Evolutionary conservation across 2,329 filamentous ascomycete genomes (phyloP).

Genomic region (Fusarium sp.): DNA sequence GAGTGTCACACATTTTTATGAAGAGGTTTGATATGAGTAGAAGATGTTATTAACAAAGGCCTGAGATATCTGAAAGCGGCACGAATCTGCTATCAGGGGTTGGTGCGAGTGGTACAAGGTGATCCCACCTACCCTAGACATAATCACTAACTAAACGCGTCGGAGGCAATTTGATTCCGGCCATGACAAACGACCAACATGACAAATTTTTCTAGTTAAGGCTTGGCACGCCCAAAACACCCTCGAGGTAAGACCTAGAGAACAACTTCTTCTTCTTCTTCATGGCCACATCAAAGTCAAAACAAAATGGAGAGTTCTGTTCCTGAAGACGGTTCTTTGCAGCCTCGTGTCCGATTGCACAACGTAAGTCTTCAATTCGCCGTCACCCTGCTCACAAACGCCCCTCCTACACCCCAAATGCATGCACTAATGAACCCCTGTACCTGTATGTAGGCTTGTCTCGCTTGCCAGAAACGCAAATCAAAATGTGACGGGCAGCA

Average conservation of each 20-base stretch:
- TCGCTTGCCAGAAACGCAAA: neutral
- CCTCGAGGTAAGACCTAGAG: neutral
- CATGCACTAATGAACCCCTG: neutral
- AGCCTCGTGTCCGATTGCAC: neutral
- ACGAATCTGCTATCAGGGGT: too few relatives aligned
- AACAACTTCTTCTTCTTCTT: neutral
- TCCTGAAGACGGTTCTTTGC: neutral
- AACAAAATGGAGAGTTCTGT: neutral
- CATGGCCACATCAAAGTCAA: neutral
- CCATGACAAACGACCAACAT: neutral
- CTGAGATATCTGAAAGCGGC: too few relatives aligned
- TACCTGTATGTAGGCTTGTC: neutral
- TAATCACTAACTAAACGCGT: too few relatives aligned
- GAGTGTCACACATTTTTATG: too few relatives aligned
- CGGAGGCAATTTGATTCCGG: neutral
- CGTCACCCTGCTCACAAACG: neutral
- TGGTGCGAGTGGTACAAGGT: too few relatives aligned
- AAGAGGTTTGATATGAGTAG: too few relatives aligned
- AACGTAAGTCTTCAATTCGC: neutral
- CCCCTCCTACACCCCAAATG: neutral
- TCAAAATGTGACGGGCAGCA: neutral
- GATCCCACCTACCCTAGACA: too few relatives aligned
- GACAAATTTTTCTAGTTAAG: neutral
- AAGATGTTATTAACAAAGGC: too few relatives aligned
- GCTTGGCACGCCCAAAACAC: neutral